Percentiles rank a stretch among this genome's conserved stretches.
These are phyloP conservation scores for Aphanomyces cochlioides DNA, from an alignment of 352 stramenopile genomes.

Conservation along the genomic window DNA sequence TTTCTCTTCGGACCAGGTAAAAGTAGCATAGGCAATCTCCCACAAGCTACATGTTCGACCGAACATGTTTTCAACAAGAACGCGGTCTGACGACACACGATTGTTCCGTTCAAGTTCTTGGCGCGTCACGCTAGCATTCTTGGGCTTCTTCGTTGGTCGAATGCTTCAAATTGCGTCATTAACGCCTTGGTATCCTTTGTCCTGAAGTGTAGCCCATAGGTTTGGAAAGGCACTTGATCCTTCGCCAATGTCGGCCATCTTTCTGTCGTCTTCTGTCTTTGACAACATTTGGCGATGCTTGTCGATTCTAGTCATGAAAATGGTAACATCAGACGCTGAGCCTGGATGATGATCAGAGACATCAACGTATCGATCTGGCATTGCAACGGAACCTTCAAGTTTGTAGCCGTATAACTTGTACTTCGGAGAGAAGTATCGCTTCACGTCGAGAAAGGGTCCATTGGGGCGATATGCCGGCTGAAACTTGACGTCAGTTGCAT, in stretches of 20 bases:
- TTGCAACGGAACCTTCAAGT: background rate
- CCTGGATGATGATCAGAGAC: background rate
- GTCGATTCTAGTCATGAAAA: background rate
- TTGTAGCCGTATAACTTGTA: conserved; percentile 7
- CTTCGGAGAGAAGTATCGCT: background rate
- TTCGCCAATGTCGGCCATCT: background rate
- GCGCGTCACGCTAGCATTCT: background rate
- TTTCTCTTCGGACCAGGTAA: background rate
- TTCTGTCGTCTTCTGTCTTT: background rate
- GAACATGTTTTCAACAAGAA: background rate
- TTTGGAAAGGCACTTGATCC: background rate
- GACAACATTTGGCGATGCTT: background rate
- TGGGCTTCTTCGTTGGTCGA: background rate
- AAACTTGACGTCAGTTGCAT: conserved; percentile 12
- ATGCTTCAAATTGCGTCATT: background rate
- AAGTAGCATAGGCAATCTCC: background rate
- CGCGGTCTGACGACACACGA: background rate
- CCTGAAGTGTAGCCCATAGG: background rate
- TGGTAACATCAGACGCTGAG: conserved; percentile 1
- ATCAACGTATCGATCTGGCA: background rate
- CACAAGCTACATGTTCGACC: conserved; percentile 1
- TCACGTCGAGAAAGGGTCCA: background rate
- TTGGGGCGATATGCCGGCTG: background rate
- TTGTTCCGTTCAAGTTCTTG: background rate
- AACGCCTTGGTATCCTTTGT: background rate